Evolutionary conservation across 2,329 filamentous ascomycete species (phyloP), one percentile per base, ranked within the genome.

Genomic region (Sarocladiaceae sp.): DNA sequence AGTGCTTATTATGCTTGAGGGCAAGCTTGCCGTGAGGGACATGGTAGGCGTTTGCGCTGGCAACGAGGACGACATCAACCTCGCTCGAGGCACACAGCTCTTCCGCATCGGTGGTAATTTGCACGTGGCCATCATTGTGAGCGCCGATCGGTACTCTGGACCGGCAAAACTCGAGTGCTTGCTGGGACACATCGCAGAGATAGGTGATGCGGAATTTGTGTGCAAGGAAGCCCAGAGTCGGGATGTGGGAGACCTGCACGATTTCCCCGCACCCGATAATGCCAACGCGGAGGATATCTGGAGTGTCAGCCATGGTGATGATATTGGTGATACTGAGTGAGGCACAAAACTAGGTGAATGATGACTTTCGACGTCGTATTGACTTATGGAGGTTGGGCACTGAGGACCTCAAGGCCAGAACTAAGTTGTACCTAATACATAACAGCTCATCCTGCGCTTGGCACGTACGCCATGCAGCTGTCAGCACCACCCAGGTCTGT

Each of bases 1-100:
- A 71, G 48, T 74, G 63, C 55, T 83, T 83, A 44, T 70, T 66
- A 13, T 71, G 58, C 44, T 71, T 49, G 1, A 83, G 62, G 0
- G 77, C 76, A 0, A 69, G 52, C 20, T 80, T 62, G 3, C 67
- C 68, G 46, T 78, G 70, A 3, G 59, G 48, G n/a, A 67, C 67
- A 54, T 82, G 80, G 48, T 68, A 77, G 18, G 73, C 75, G 49
- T 81, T 70, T 3, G 68, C 61, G 24, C 65, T 76, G 24, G 64
- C 62, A 44, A 81, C 64, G 49, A 82, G 62, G 21, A 82, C 72
- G 3, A 79, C 60, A 45, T 80, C 71, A 13, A 75, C 66, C 3
- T 70, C 61, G 0, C 59, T 37, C 1, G 65, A 63, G 6, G 59
- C 50, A 51, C 67, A 68, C 19, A 78, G 57, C 29, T 72, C 63